Evolutionary conservation across 1,139 yeast species (phyloP), one percentile per base, ranked within the genome.

Genomic region (Pichia sp.): DNA sequence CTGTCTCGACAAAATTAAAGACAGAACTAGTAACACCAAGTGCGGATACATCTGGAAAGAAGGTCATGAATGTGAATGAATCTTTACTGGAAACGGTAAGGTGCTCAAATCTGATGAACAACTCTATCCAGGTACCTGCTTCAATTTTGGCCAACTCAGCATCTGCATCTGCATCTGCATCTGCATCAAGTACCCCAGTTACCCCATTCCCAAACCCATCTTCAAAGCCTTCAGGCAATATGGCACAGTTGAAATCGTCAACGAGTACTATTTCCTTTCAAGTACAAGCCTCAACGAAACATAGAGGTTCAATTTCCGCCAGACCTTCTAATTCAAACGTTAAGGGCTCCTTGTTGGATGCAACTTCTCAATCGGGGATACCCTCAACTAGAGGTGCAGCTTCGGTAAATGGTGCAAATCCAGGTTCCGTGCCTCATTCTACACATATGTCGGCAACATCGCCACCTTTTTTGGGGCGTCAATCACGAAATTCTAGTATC

Each of bases 261-360:
- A 38, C 49, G 23, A 49, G 60, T 23, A 49, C 62, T 3, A 55
- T 60, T 23, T 59, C 62, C 2, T 60, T 60, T 43, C 61, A 59
- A 42, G 57, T 56, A 16, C 58, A 57, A 52, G n/a, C 64, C 59
- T 37, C 33, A 8, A 31, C 33, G 7, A 66, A 67, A 44, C 76
- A 73, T 51, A 58, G 80, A 45, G 76, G 77, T 23, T 73, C 79
- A 3, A 72, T 74, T 43, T 69, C 75, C 44, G 68, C 72, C 2
- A 59, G 69, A 45, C 72, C 73, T 4, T 66, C 72, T 27, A 39
- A 43, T 4, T 44, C 50, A 4, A 16, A 16, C 23, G 23, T 16
- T 16, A 49, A 47, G 27, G 28, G 45, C 3, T 26, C 48, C 10
- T 6, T 34, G 6, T 11, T 37, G 7, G 7, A 11, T 7, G 26